Evolutionary conservation across 257 asterid genomes (phyloP).

Genomic region (Vinca minor): DNA sequence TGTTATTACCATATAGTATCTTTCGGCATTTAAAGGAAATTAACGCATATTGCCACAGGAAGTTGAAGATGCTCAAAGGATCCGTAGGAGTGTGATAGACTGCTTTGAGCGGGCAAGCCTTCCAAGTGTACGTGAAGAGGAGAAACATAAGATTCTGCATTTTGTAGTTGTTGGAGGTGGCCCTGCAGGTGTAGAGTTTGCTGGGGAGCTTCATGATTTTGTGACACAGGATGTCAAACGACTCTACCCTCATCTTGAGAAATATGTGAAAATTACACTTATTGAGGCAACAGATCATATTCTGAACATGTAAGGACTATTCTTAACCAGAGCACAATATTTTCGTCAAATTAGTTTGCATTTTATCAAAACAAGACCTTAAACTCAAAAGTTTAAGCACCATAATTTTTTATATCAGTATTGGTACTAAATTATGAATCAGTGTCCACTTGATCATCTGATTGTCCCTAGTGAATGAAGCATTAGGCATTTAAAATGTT

Average conservation of each 20-base stretch:
- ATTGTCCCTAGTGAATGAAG: neutral
- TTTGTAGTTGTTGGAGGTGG: constrained; percentile 96
- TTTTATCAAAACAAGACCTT: neutral
- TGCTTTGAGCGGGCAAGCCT: constrained; percentile 90
- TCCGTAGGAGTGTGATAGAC: constrained; percentile 64
- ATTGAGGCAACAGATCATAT: constrained; percentile 90
- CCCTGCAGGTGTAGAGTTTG: constrained; percentile 85
- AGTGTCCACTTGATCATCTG: neutral
- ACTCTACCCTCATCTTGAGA: constrained; percentile 60
- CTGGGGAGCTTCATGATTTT: constrained; percentile 91
- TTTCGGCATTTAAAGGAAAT: neutral
- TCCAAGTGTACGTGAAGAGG: constrained; percentile 64
- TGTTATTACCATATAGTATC: too few species aligned
- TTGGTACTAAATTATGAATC: neutral
- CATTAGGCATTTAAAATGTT: neutral
- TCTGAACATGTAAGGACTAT: constrained; percentile 53
- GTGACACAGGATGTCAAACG: constrained; percentile 60
- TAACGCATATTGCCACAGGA: constrained; percentile 36
- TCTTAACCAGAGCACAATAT: neutral
- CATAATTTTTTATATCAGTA: too few species aligned
- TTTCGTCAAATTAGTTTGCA: neutral
- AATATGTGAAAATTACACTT: constrained; percentile 59
- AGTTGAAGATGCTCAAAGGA: constrained; percentile 82
- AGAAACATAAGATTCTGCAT: constrained; percentile 65
- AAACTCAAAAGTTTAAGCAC: neutral